Base-by-base conservation (phyloP, 2,329 filamentous ascomycete species). In the Ramularia collo-cygni region DNA sequence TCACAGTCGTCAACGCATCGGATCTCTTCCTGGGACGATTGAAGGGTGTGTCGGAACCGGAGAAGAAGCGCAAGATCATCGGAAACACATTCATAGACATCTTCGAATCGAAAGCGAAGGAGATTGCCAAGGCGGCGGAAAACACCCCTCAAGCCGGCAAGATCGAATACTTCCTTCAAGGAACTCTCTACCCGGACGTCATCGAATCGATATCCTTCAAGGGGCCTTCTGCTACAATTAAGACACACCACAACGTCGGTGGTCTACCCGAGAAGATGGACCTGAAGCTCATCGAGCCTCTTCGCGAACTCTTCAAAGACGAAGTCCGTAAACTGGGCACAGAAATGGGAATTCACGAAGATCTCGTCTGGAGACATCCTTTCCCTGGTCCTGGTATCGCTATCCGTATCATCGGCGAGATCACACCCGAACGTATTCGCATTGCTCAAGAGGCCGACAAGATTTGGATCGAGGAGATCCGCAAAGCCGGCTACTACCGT, bases 51-150 rank as follows among this genome's bases (percentile, higher is more conserved):
- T 69, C 67, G 0, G 69, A 85, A 41, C 89, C 90, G 0, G 89
- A 96, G 66, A 76, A 76, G 59, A 95, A 95, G 74, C 75, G 89
- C 40, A 95, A 94, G 68, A 81, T 95, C 54, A 95, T 95, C 46
- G 89, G 88, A 40, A 76, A 73, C 47, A 85, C 76, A 15, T 85
- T 88, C 62, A 87, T 88, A 50, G 83, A 88, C 53, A 67, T 94
- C 18, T 95, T 95, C 64, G 82, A 95, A 63, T 71, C 80, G 43
- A 81, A 88, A 60, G 88, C 85, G 17, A 75, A 75, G 55, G 72
- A 77, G 52, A 89, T 93, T 34, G 85, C 87, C 48, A 76, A 76
- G 40, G 78, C 73, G 18, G 84, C 84, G 0, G 76, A 79, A 47
- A 71, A 81, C 57, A 81, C 81, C 0, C 64, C 72, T 1, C 71